Evolutionary conservation across 768 basidiomycete species (phyloP).

Genomic region (Suillus tomentosus): DNA sequence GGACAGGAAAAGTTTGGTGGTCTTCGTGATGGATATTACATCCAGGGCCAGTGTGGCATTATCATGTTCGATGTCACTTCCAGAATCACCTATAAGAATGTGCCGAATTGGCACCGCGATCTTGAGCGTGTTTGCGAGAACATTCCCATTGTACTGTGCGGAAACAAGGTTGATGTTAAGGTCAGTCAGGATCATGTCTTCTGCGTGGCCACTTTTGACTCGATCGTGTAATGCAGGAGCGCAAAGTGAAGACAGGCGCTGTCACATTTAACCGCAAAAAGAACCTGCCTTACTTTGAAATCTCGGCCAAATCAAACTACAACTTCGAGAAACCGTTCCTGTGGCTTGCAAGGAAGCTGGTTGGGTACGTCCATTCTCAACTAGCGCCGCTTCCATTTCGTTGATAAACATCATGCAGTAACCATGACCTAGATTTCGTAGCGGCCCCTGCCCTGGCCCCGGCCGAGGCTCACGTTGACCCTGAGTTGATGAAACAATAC

Average conservation of each 20-base stretch:
- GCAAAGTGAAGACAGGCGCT: constrained; percentile 98
- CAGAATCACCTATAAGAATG: constrained; percentile 99
- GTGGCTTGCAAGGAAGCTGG: constrained; percentile 97
- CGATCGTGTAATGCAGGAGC: constrained; percentile 62
- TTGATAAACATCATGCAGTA: constrained; percentile 47
- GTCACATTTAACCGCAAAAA: constrained; percentile 99
- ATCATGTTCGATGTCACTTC: constrained; percentile 99
- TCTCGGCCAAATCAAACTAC: constrained; percentile 99
- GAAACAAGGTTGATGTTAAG: constrained; percentile 99
- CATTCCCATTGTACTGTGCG: constrained; percentile 98
- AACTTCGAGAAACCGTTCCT: constrained; percentile 99
- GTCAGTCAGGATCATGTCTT: constrained; percentile 43
- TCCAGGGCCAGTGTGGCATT: constrained; percentile 98
- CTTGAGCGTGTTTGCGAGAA: constrained; percentile 99
- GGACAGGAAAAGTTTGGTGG: constrained; percentile 99
- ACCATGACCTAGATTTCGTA: constrained; percentile 88
- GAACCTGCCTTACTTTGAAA: constrained; percentile 99
- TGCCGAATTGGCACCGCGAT: constrained; percentile 99
- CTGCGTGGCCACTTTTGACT: constrained; percentile 11
- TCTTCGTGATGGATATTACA: constrained; percentile 95
- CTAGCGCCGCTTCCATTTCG: neutral
- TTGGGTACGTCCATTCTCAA: constrained; percentile 64
- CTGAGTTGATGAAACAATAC: constrained; percentile 76
- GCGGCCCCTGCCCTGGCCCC: constrained; percentile 95
- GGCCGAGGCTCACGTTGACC: constrained; percentile 88